phyloP scores from a whole-genome alignment of 2,329 filamentous ascomycete genomes.

The Calonectria leucothoes region DNA sequence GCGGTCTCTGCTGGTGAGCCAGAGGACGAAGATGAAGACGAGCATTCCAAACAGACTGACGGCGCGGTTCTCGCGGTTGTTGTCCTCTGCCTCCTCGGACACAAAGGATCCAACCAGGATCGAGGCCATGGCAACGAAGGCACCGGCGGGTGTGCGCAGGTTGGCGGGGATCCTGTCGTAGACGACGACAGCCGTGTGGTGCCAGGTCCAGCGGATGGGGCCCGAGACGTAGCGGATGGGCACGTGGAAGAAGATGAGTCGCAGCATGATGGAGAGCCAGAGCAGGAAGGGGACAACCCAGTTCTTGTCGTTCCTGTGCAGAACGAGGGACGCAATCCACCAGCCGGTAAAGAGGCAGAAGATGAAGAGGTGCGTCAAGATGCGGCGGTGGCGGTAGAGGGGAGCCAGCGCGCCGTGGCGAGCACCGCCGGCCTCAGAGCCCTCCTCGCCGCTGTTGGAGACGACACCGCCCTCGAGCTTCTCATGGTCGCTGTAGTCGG shows the following conservation, averaged over 20 bases:
- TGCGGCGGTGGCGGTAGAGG: slow-evolving; percentile 58
- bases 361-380: slow-evolving; percentile 59
- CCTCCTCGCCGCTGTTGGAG: slow-evolving; percentile 42
- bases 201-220: slow-evolving; percentile 77
- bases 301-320: slow-evolving; percentile 78
- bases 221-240: slow-evolving; percentile 74
- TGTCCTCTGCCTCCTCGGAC: slow-evolving; percentile 77
- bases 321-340: slow-evolving; percentile 81
- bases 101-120: slow-evolving; percentile 84
- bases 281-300: slow-evolving; percentile 89
- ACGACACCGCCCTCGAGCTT: slow-evolving; percentile 50
- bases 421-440: slow-evolving; percentile 26
- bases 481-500: slow-evolving; percentile 55
- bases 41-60: slow-evolving; percentile 83
- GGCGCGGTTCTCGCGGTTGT: slow-evolving; percentile 83
- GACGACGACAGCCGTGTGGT: slow-evolving; percentile 68
- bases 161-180: slow-evolving; percentile 74
- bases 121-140: slow-evolving; percentile 72
- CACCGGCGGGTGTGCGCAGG: slow-evolving; percentile 72
- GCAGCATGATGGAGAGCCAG: slow-evolving; percentile 79
- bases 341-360: slow-evolving; percentile 65
- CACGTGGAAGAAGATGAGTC: slow-evolving; percentile 79
- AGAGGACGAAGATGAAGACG: slow-evolving; percentile 77
- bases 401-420: slow-evolving; percentile 40
- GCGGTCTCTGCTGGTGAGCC: slow-evolving; percentile 77